Evolutionary conservation across 2,329 filamentous ascomycete genomes (phyloP), one percentile per base, ranked within the genome.

Genomic region (Nemania bipapillata): DNA sequence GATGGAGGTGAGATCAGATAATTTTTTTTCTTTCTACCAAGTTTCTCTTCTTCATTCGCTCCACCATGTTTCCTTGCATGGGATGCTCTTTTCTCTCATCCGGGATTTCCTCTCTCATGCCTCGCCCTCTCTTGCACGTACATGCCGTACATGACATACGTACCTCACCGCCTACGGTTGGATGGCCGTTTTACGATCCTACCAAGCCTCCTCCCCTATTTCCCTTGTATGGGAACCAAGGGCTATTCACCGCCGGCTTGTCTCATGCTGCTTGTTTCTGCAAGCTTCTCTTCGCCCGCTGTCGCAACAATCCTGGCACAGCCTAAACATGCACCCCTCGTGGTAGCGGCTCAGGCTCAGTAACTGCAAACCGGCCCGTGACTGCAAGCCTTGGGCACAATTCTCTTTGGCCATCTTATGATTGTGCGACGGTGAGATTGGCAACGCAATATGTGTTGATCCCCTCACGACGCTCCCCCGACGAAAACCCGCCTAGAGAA

Each of bases 361-460:
- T 73, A 66, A 67, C 66, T 64, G 65, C 66, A 67, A 67, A 60
- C 74, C 72, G 72, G 71, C 60, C 71, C 72, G 61, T 64, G 65
- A 69, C 64, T 69, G 65, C 67, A 52, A 40, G 52, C 30, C 69
- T 66, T 66, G 32, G 67, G 68, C 69, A 70, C 68, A 72, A 69
- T 62, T 64, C 60, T 67, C 65, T 70, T 71, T 70, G 56, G 66
- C 69, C 71, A 68, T 69, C 70, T 74, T 66, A 57, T 57, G 40
- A 32, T 74, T 74, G 75, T 79, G 65, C 74, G 71, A 79, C 76
- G 66, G 75, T 77, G 74, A 76, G 75, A 77, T 78, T 74, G 75
- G 74, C 74, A 74, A 70, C 73, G 69, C 71, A 71, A 58, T 53
- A 59, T 62, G 50, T 71, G 69, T 60, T 62, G 66, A 68, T 60